These are phyloP conservation scores for Trifolium pratense DNA, from an alignment of 306 rosid genomes.

Conservation along the genomic window DNA sequence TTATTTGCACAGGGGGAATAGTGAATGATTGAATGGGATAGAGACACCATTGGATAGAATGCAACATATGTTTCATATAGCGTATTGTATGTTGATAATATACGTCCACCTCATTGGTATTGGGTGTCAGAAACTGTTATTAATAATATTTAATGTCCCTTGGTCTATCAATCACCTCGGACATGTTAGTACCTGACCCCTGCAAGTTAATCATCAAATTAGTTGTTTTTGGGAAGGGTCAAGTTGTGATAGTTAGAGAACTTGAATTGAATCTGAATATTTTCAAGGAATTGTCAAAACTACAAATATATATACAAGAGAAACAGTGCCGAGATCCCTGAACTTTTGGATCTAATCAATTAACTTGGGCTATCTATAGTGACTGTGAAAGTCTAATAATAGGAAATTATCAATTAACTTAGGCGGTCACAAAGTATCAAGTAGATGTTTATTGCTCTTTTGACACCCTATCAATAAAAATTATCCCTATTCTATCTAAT, in stretches of 20 bases:
- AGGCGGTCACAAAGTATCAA: neutral
- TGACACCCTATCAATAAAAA: constrained; percentile 7
- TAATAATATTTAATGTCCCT: neutral
- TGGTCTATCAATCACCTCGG: neutral
- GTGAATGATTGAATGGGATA: constrained; percentile 11
- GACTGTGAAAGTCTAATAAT: neutral
- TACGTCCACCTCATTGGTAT: neutral
- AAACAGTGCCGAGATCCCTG: constrained; percentile 7
- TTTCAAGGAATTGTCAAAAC: constrained; percentile 1
- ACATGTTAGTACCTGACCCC: neutral
- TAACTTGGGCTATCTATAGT: neutral
- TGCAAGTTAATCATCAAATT: neutral
- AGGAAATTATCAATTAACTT: neutral
- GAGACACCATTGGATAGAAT: neutral
- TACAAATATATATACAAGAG: neutral
- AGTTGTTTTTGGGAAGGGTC: neutral
- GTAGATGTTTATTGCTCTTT: neutral
- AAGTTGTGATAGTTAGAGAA: constrained; percentile 3
- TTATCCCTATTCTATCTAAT: neutral
- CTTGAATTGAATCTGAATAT: constrained; percentile 5
- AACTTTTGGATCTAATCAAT: neutral
- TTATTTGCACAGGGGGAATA: neutral
- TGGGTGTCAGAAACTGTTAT: neutral
- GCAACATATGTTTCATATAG: neutral
- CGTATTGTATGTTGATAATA: neutral